These are phyloP conservation scores for Suillus subaureus DNA, from an alignment of 768 basidiomycete species.

Conservation along the genomic window DNA sequence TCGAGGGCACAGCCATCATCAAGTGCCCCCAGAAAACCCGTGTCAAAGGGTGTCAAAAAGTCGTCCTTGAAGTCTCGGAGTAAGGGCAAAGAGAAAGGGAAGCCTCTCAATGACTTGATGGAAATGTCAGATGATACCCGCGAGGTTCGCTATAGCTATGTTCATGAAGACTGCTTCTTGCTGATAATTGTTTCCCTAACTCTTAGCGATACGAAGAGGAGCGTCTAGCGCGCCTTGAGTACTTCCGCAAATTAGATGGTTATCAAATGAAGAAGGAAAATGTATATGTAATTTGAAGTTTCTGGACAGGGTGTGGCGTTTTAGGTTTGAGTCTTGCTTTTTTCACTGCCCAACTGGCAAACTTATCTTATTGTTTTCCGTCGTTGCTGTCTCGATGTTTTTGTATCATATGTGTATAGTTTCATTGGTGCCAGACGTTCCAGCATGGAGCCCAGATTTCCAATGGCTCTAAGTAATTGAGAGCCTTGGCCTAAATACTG, in stretches of 20 bases:
- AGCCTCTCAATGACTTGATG: constrained; percentile 25
- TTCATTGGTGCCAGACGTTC: neutral
- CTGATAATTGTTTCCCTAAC: constrained; percentile 4
- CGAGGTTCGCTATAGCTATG: constrained; percentile 21
- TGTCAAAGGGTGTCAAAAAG: neutral
- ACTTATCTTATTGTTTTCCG: neutral
- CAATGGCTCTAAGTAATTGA: no score
- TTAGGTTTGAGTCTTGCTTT: neutral
- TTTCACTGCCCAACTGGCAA: neutral
- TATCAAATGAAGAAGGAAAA: constrained; percentile 60
- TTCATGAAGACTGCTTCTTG: neutral
- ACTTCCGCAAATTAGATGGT: constrained; percentile 52
- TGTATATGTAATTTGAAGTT: constrained; percentile 54
- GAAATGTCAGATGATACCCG: constrained; percentile 34
- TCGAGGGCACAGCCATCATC: constrained; percentile 16
- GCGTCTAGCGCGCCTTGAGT: constrained; percentile 53
- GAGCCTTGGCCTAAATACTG: neutral
- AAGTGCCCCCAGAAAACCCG: constrained; percentile 18
- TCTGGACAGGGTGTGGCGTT: neutral
- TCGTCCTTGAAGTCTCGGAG: neutral
- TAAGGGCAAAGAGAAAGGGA: constrained; percentile 27
- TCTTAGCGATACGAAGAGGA: constrained; percentile 45
- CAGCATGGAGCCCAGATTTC: neutral
- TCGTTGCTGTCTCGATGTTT: neutral
- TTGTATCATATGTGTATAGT: neutral